These are phyloP conservation scores for Gamarada debralockiae DNA, from an alignment of 495 filamentous ascomycete genomes.

Conservation along the genomic window DNA sequence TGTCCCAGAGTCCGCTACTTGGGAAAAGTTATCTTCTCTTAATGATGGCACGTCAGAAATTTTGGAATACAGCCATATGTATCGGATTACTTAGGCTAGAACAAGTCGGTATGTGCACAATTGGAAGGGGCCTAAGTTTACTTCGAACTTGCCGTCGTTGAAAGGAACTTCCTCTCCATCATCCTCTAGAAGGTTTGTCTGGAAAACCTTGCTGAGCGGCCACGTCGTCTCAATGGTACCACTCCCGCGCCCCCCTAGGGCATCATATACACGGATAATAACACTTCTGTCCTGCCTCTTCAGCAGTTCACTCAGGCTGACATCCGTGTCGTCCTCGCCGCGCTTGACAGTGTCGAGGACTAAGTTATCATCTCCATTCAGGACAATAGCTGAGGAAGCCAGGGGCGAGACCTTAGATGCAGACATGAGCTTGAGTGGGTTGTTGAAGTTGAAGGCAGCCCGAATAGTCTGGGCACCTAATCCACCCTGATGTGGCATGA, in stretches of 20 bases:
- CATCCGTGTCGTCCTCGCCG: slow-evolving; percentile 73
- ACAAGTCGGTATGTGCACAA: slow-evolving; percentile 43
- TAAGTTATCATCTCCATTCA: slow-evolving; percentile 23
- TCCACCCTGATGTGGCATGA: slow-evolving; percentile 74
- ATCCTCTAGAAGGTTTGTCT: slow-evolving; percentile 58
- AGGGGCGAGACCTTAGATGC: slow-evolving; percentile 29
- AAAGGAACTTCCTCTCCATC: slow-evolving; percentile 32
- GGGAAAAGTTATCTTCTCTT: no score
- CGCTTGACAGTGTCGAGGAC: slow-evolving; percentile 35
- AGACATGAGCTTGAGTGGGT: slow-evolving; percentile 40
- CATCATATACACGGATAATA: slow-evolving; percentile 65
- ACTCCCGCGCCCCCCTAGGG: slow-evolving; percentile 54
- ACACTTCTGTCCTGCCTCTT: slow-evolving; percentile 55
- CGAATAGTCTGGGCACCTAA: background rate
- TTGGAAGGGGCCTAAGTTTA: slow-evolving; percentile 61
- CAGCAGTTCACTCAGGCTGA: slow-evolving; percentile 54
- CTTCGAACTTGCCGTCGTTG: slow-evolving; percentile 20
- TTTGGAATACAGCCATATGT: no score
- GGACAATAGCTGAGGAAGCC: slow-evolving; percentile 22
- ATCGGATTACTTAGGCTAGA: no score
- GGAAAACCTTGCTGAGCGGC: slow-evolving; percentile 56
- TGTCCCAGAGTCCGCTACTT: no score
- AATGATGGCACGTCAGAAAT: no score
- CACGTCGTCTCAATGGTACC: slow-evolving; percentile 49
- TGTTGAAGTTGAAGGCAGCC: slow-evolving; percentile 57